Evolutionary conservation across 768 basidiomycete species (phyloP), one percentile per base, ranked within the genome.

Genomic region (Kwoniella botswanensis): DNA sequence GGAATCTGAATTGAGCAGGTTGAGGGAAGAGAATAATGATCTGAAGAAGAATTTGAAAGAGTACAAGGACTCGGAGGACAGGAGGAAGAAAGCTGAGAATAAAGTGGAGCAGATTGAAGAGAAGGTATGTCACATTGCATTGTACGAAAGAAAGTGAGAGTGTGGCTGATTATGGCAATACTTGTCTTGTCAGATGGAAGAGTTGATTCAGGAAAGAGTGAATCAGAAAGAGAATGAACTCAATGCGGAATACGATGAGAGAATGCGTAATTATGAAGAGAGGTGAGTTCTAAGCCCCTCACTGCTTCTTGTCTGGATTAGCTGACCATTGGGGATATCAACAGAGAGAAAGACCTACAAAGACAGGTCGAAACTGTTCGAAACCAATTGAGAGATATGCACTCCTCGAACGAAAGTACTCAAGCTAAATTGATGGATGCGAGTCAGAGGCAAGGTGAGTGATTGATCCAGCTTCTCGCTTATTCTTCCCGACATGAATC

Each of bases 161-260:
- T 17, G 12, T 17, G 17, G 35, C 35, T 18, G 1, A 50, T 26
- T 1, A 56, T 35, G 6, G 35, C 6, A 35, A 35, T 35, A 35
- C 35, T 35, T 6, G 35, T 7, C 35, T 2, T 13, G n/a, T 7
- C 44, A 96, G 94, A 98, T 98, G 97, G 95, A 98, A 24, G 90
- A 91, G 56, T 86, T 94, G 85, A 93, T 98, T 67, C 88, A 89
- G 71, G 96, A 98, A 75, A 91, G 91, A 79, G 91, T 98, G 43
- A 85, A 86, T 3, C 92, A 93, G 83, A 98, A 98, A 85, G 93
- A 98, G 85, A 96, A 95, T 67, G 97, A 98, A 84, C 86, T 98
- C 21, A 93, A 96, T 74, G 97, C 96, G 17, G 94, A 93, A 5
- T 98, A 97, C 74, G 97, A 99, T 77, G 97, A 99, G 85, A 91